Conservation (phyloP, 2,329 filamentous ascomycete species). For the Lachnellula willkommii region DNA sequence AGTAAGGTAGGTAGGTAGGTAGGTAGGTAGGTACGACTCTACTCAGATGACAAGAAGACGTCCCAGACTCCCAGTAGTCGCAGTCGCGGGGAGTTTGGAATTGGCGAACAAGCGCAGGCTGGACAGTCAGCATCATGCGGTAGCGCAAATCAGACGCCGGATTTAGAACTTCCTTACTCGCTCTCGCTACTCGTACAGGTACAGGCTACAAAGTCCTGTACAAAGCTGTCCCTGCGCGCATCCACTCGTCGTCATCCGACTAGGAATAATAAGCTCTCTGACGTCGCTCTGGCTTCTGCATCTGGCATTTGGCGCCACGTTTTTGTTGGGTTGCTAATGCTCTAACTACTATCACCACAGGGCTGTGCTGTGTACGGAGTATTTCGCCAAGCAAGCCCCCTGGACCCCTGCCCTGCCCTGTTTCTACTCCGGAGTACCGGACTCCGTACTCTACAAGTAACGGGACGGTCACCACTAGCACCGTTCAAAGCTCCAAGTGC, state of each 20-base stretch:
- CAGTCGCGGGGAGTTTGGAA: not conserved
- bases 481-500: slow-evolving; percentile 16
- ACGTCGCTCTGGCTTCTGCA: not conserved
- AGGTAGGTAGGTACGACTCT: not conserved
- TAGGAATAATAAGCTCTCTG: too few relatives aligned
- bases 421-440: not conserved
- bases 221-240: too few relatives aligned
- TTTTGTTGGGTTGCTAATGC: not conserved
- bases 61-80: not conserved
- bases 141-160: not conserved
- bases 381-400: not conserved
- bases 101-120: not conserved
- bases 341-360: not conserved
- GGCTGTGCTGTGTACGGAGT: not conserved
- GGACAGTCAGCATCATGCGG: not conserved
- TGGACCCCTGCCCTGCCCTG: not conserved
- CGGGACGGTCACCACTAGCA: not conserved
- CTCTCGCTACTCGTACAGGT: too few relatives aligned
- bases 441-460: not conserved
- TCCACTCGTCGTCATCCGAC: too few relatives aligned
- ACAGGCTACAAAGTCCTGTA: too few relatives aligned
- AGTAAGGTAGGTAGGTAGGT: not conserved
- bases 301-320: not conserved
- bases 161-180: not conserved
- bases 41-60: too few relatives aligned